phyloP scores from a whole-genome alignment of 495 filamentous ascomycete species.

The Cercophora samala region DNA sequence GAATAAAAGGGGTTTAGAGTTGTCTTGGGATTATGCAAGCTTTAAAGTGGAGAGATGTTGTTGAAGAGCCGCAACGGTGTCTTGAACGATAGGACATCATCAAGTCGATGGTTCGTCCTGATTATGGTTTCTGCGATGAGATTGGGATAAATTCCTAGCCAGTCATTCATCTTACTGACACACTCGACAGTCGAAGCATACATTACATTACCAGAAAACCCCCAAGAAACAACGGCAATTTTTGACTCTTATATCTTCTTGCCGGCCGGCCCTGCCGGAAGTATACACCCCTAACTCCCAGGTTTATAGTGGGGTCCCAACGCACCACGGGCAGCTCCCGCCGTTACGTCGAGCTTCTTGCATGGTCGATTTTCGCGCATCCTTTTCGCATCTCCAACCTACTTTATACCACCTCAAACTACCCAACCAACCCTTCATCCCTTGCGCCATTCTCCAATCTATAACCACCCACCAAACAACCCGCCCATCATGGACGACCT shows the following conservation, averaged over 20 bases:
- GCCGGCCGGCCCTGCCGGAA: not conserved
- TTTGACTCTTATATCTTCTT: not conserved
- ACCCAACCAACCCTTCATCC: slow-evolving; percentile 4
- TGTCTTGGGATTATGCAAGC: not conserved
- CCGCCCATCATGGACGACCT: slow-evolving; percentile 33
- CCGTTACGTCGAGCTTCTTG: not conserved
- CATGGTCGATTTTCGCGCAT: not conserved
- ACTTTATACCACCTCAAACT: not conserved
- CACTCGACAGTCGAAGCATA: not conserved
- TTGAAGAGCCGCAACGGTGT: not conserved
- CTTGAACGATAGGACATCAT: not conserved
- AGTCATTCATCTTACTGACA: no score
- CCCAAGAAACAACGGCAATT: not conserved
- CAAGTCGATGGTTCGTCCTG: not conserved
- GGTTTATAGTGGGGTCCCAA: not conserved
- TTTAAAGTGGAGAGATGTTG: slow-evolving; percentile 1
- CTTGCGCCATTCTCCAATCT: slow-evolving; percentile 1
- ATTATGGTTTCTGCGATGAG: no score
- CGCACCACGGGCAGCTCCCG: not conserved
- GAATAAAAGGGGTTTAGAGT: not conserved
- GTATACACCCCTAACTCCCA: not conserved
- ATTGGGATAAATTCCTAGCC: not conserved
- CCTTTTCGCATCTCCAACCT: not conserved
- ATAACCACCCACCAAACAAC: not conserved
- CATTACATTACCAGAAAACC: not conserved